Evolutionary conservation across 129 eudicot species (phyloP), one percentile per base, ranked within the genome.

Genomic region (Arctium lappa): DNA sequence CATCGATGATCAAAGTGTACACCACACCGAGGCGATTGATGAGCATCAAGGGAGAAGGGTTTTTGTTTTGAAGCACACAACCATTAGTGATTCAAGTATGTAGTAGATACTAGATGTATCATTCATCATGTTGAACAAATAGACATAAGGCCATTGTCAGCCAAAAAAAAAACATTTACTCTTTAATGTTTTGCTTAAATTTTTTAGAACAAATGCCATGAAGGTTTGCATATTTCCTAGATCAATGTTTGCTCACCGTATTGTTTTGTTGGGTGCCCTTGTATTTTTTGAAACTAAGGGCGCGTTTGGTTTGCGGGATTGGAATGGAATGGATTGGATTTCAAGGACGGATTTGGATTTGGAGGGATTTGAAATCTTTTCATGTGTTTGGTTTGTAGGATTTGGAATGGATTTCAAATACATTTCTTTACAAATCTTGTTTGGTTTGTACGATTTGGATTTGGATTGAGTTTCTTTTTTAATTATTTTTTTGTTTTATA

Each of bases 21-120:
- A 18, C 34, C 42, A 42, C 34, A 39, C 78, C 36, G 33, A 39
- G 16, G 53, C 8, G 38, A 84, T 22, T 18, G 34, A 63, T 78
- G 69, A 77, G 29, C 69, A 74, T 83, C 27, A 31, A 18, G 8
- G 4, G 73, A 39, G 66, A 78, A 83, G 74, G 18, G 12, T 63
- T 62, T 56, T 22, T 39, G 74, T 34, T 83, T 56, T 78, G 75
- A 78, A 77, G 46, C 50, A 71, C 11, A 31, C 69, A 33, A 18
- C 48, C 48, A 71, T 83, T 77, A 60, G 48, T 79, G 50, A 84
- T 44, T 79, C 6, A 78, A 78, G 73, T 12, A 65, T 79, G 80
- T 84, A 62, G 80, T 84, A 62, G 76, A 73, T 84, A 62, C 75
- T 84, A 62, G 76, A 73, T 79, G 80, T 46, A 63, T 33, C 69